Percentiles rank a stretch among this genome's conserved stretches.
These are phyloP conservation scores for Podospora bellae-mahoneyi DNA, from an alignment of 495 filamentous ascomycete genomes.

Conservation along the genomic window DNA sequence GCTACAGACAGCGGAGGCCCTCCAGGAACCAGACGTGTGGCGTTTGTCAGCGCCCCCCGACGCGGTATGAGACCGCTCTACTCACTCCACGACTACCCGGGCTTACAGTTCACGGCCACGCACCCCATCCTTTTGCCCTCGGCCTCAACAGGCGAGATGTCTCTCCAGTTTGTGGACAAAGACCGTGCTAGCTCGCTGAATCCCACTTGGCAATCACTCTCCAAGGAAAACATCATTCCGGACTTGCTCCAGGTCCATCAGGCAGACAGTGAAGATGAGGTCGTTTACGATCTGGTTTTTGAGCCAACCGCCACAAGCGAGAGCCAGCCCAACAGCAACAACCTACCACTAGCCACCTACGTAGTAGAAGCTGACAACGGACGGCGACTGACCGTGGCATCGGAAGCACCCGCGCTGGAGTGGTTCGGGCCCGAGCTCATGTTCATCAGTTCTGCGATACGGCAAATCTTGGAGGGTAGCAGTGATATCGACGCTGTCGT, in stretches of 20 bases:
- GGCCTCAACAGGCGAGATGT: neutral
- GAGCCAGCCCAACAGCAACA: neutral
- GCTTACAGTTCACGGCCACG: neutral
- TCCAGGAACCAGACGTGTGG: neutral
- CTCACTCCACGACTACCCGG: neutral
- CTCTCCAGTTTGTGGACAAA: conserved; percentile 1
- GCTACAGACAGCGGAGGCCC: too few species aligned
- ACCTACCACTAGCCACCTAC: neutral
- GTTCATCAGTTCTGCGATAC: neutral
- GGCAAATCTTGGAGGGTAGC: neutral
- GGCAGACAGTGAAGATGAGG: neutral
- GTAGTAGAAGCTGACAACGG: neutral
- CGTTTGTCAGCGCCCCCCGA: neutral
- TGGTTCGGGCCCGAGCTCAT: neutral
- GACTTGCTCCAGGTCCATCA: neutral
- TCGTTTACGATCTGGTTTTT: neutral
- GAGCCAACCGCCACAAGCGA: neutral
- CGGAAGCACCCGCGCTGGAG: neutral
- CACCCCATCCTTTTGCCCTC: neutral
- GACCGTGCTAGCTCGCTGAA: neutral
- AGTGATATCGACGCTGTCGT: neutral
- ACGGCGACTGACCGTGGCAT: neutral
- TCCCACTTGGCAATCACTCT: conserved; percentile 1
- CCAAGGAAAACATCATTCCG: neutral
- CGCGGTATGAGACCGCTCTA: neutral